Evolutionary conservation across 371 early-diverging fungal species (phyloP).

Genomic region (Blakeslea trispora): DNA sequence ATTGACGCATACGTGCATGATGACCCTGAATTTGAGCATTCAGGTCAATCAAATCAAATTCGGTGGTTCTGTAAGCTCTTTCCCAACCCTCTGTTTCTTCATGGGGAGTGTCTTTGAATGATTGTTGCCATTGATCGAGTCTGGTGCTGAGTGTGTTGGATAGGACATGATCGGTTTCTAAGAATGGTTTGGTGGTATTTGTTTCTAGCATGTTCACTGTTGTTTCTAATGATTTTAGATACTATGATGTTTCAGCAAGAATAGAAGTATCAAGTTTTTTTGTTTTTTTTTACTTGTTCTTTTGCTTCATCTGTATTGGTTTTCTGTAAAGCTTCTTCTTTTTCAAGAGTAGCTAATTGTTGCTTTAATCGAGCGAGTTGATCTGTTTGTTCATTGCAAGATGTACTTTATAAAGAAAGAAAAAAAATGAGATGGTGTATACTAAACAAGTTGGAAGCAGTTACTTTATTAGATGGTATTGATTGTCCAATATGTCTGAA

Average conservation of each 20-base stretch:
- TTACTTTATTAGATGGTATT: constrained; percentile 21
- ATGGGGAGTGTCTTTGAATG: not conserved
- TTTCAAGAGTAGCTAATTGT: not conserved
- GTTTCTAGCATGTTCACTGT: not conserved
- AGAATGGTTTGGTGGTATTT: not conserved
- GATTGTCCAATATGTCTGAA: constrained; percentile 13
- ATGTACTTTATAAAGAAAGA: no score
- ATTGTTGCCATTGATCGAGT: not conserved
- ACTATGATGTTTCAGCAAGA: not conserved
- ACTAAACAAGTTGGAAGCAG: no score
- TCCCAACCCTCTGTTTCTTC: not conserved
- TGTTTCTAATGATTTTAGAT: not conserved
- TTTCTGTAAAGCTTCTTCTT: constrained; percentile 4
- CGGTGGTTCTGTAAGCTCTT: constrained; percentile 1
- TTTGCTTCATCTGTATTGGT: not conserved
- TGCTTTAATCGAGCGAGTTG: not conserved
- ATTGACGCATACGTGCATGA: constrained; percentile 8
- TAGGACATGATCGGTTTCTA: not conserved
- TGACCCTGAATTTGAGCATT: constrained; percentile 22
- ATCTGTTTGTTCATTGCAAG: not conserved
- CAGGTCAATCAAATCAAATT: constrained; percentile 20
- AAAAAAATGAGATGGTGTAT: not conserved
- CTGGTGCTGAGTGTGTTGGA: not conserved
- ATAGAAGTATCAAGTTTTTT: not conserved
- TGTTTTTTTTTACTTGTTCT: not conserved